A percentile compares a stretch with the other conserved stretches of the same genome.
Evolutionary conservation across 2,329 filamentous ascomycete species (phyloP).

Genomic region (Stachybotrys elegans): DNA sequence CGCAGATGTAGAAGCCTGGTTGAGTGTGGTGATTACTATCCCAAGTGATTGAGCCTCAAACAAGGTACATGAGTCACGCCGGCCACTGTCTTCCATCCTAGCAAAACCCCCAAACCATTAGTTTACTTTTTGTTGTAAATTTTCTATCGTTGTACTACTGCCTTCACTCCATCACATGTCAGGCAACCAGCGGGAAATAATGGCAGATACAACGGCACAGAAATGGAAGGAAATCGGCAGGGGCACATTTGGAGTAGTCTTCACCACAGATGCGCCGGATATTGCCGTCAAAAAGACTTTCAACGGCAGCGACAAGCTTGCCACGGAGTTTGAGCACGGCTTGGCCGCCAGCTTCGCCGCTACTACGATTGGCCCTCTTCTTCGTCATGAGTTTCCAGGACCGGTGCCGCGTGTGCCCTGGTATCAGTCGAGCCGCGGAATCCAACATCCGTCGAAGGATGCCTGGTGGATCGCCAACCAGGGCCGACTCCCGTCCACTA

Average conservation of each 20-base stretch:
- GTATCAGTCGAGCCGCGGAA: constrained; percentile 8
- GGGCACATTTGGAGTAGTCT: constrained; percentile 9
- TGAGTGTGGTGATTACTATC: too few species aligned
- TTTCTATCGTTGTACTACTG: too few species aligned
- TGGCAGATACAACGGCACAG: too few species aligned
- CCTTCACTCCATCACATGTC: too few species aligned
- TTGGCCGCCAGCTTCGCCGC: constrained; percentile 7
- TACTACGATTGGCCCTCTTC: constrained; percentile 3
- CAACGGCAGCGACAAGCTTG: constrained; percentile 4
- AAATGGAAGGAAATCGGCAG: constrained; percentile 5
- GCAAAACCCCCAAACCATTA: too few species aligned
- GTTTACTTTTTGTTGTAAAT: too few species aligned
- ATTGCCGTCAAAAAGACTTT: constrained; percentile 9
- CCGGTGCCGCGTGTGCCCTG: constrained; percentile 7
- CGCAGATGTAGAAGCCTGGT: too few species aligned
- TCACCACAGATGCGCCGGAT: constrained; percentile 1
- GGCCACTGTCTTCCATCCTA: too few species aligned
- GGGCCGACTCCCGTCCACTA: constrained; percentile 4
- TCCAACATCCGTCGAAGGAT: constrained; percentile 5
- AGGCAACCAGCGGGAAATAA: too few species aligned
- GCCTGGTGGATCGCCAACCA: constrained; percentile 7
- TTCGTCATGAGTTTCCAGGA: constrained; percentile 3
- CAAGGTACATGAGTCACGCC: too few species aligned
- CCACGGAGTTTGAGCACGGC: constrained; percentile 7
- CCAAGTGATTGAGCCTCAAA: too few species aligned